Evolutionary conservation across 2,329 filamentous ascomycete genomes (phyloP), one percentile per base, ranked within the genome.

Genomic region (Dryadomyces quercivorus): DNA sequence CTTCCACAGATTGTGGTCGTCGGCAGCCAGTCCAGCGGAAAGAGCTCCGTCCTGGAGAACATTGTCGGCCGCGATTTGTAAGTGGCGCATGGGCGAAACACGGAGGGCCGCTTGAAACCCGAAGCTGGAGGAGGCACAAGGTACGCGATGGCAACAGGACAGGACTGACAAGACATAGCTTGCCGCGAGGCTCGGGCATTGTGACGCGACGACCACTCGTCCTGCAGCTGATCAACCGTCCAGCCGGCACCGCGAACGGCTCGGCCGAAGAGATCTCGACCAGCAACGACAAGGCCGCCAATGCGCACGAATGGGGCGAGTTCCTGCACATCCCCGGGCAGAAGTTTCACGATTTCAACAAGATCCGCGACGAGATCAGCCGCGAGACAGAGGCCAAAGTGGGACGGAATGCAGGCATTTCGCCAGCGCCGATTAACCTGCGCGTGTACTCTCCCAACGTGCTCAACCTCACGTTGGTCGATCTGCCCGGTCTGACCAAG

Each of bases 51-150:
- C 63, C 74, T 98, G 65, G 93, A 98, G 73, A 98, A 98, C 67
- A 98, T 98, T 66, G 93, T 98, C 56, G 93, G 93, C 57, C 82
- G 93, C 76, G 93, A 98, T 74, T 98, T 98, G 92, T 97, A 18
- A 49, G 46, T 18, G 21, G 2, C n/a, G 16, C 26, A 31, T 31
- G 6, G 16, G 31, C 18, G 9, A 18, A 26, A 6, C 8, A 49
- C 1, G 38, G n/a, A n/a, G n/a, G n/a, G n/a, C n/a, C n/a, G n/a
- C n/a, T n/a, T n/a, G n/a, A n/a, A n/a, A n/a, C n/a, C n/a, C n/a
- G n/a, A n/a, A n/a, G n/a, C n/a, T n/a, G n/a, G n/a, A n/a, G n/a
- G n/a, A n/a, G n/a, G n/a, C n/a, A n/a, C n/a, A n/a, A n/a, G n/a
- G n/a, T n/a, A n/a, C n/a, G n/a, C n/a, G n/a, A n/a, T n/a, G n/a